phyloP scores from a whole-genome alignment of 108 stramenopile species.

The Aurantiochytrium sp. region DNA sequence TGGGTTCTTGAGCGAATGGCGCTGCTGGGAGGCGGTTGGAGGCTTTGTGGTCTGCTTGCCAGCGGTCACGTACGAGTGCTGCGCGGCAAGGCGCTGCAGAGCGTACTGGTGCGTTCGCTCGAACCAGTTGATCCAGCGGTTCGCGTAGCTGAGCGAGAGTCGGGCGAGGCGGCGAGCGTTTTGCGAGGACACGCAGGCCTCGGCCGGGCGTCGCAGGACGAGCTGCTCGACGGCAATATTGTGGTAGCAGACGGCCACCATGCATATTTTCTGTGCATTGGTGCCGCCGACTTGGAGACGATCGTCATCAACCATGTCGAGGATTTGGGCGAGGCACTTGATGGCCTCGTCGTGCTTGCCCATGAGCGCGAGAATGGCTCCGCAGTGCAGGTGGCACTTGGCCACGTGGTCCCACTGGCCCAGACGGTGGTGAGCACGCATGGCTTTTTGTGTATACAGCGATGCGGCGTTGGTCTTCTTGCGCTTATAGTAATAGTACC shows the following conservation, averaged over 20 bases:
- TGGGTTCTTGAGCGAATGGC: background rate
- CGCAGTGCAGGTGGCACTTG: slow-evolving; percentile 54
- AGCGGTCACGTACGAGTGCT: background rate
- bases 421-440: slow-evolving; percentile 41
- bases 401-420: slow-evolving; percentile 42
- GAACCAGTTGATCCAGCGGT: slow-evolving; percentile 54
- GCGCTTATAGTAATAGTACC: slow-evolving; percentile 57
- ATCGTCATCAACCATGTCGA: slow-evolving; percentile 46
- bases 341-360: slow-evolving; percentile 55
- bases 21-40: background rate
- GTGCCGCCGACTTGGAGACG: slow-evolving; percentile 41
- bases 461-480: slow-evolving; percentile 51
- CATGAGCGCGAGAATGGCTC: slow-evolving; percentile 44
- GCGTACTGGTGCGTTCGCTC: slow-evolving; percentile 58
- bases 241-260: slow-evolving; percentile 61
- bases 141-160: slow-evolving; percentile 57
- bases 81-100: slow-evolving; percentile 12
- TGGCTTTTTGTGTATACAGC: slow-evolving; percentile 49
- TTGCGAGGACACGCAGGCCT: slow-evolving; percentile 57
- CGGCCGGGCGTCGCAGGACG: slow-evolving; percentile 42
- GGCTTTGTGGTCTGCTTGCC: background rate
- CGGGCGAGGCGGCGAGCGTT: slow-evolving; percentile 63
- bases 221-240: slow-evolving; percentile 65
- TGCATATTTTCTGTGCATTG: slow-evolving; percentile 53
- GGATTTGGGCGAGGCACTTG: slow-evolving; percentile 45